Base-by-base conservation (phyloP, 2,329 filamentous ascomycete genomes). In the Trichoderma gracile region DNA sequence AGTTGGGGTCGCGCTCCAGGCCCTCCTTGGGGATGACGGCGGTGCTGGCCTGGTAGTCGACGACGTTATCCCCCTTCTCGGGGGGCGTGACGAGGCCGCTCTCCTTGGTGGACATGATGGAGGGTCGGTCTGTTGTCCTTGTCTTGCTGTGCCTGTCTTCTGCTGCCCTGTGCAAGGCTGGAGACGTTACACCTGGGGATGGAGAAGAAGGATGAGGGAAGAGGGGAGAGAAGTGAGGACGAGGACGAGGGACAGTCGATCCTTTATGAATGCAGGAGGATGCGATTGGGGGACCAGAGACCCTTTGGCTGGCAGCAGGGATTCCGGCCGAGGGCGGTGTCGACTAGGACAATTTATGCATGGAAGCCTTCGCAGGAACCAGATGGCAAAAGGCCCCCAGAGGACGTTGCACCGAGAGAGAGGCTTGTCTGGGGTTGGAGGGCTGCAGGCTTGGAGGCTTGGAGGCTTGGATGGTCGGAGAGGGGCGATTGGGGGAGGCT, bases 1-100 rank as follows among this genome's bases (percentile, higher is more conserved):
- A 78, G 66, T 72, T 68, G 57, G 71, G 67, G 27, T 75, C 68
- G 49, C 71, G 72, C 59, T 71, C 69, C 42, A 62, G 7, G 55
- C 65, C 60, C 12, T 63, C 59, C 27, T 58, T 60, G 47, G 66
- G 52, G 56, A 68, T 64, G 42, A 71, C 65, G 2, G 49, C 30
- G 10, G 56, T 55, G 56, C 56, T 61, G 56, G 60, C 30, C 33
- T 60, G 55, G 5, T 65, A 65, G 43, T 65, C 63, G 56, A 50
- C 53, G 30, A 57, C 40, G 40, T 57, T 58, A 21, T 55, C 58
- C 38, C 69, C 69, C 66, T 72, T 72, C 52, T 72, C 70, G 30
- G 53, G 56, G 46, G 47, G 64, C 42, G 64, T 64, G 21, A 49
- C 54, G 25, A 40, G 21, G 53, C 60, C 54, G 25, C 33, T 50